phyloP scores from a whole-genome alignment of 371 early-diverging fungal species.

The Rhizomucor miehei region DNA sequence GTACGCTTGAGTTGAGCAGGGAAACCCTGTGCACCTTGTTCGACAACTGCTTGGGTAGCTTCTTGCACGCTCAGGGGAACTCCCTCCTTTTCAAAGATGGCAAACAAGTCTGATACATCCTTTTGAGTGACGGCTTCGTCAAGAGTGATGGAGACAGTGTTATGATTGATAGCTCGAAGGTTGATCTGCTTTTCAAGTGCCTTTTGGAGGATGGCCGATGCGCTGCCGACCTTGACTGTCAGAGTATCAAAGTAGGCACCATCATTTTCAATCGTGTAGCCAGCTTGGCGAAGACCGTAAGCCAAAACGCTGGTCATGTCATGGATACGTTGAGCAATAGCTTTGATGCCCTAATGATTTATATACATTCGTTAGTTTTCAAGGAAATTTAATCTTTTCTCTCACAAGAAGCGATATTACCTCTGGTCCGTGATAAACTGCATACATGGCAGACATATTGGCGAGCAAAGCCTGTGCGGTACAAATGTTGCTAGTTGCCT shows the following conservation, averaged over 20 bases:
- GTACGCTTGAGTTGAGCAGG: slow-evolving; percentile 72
- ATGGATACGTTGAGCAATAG: slow-evolving; percentile 91
- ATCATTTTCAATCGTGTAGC: slow-evolving; percentile 74
- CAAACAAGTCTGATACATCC: slow-evolving; percentile 75
- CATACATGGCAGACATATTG: slow-evolving; percentile 94
- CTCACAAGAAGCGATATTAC: no score
- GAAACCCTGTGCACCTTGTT: slow-evolving; percentile 46
- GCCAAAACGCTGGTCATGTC: slow-evolving; percentile 82
- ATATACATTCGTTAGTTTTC: slow-evolving; percentile 2
- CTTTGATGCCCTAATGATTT: slow-evolving; percentile 72
- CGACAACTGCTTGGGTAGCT: slow-evolving; percentile 34
- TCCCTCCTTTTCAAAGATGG: slow-evolving; percentile 64
- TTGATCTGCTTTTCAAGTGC: slow-evolving; percentile 84
- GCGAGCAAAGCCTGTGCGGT: slow-evolving; percentile 94
- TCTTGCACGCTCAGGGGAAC: slow-evolving; percentile 46
- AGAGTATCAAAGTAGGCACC: slow-evolving; percentile 91
- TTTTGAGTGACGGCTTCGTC: slow-evolving; percentile 87
- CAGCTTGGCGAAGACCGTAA: slow-evolving; percentile 65
- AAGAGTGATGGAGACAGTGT: slow-evolving; percentile 79
- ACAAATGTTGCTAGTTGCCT: slow-evolving; percentile 98
- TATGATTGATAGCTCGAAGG: slow-evolving; percentile 74
- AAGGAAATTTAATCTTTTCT: not conserved
- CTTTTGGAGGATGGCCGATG: slow-evolving; percentile 61
- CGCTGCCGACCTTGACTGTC: slow-evolving; percentile 67
- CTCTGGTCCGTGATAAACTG: slow-evolving; percentile 95